Evolutionary conservation across 371 early-diverging fungal species (phyloP), one percentile per base, ranked within the genome.

Genomic region (Encephalitozoon cuniculi): DNA sequence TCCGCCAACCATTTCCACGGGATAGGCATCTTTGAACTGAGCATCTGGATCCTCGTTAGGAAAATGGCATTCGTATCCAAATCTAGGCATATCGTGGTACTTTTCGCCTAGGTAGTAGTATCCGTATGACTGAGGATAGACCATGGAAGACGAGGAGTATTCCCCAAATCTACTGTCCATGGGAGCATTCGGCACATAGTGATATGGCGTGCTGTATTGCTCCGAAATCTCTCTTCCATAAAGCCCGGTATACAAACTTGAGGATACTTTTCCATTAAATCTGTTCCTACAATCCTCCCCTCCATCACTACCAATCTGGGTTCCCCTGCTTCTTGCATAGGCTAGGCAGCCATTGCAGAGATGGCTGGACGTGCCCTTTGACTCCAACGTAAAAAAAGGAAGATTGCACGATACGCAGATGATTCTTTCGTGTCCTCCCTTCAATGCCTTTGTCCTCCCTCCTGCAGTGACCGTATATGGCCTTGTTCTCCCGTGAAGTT

Each of bases 401-500:
- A 34, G 18, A 54, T 70, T 75, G 49, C 85, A 85, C 34, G 70
- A 68, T 25, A 79, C 43, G 63, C 85, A 85, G 3, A 68, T 12
- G 21, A 65, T 74, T 59, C 74, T 82, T 44, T 81, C 79, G 28
- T 59, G 74, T 25, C 68, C 76, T 21, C 68, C 79, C 72, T 86
- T 86, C 7, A 84, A 34, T 9, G 82, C 83, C 55, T 83, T 83
- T 40, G 84, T 84, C 68, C 74, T 84, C 1, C 84, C 86, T 25
- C 81, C 83, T 12, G 82, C 41, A 2, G 78, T 82, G 12, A 79
- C 68, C 40, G 74, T 74, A 75, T 74, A 86, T 21, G 85, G 85
- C 25, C 86, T 67, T 12, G 79, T 54, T 64, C 75, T 79, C 6
- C 82, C 82, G 54, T 93, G 92, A 40, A 91, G 81, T 79, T 90